These are phyloP conservation scores for Leccinum incarnatum DNA, from an alignment of 768 basidiomycete species.

Conservation along the genomic window DNA sequence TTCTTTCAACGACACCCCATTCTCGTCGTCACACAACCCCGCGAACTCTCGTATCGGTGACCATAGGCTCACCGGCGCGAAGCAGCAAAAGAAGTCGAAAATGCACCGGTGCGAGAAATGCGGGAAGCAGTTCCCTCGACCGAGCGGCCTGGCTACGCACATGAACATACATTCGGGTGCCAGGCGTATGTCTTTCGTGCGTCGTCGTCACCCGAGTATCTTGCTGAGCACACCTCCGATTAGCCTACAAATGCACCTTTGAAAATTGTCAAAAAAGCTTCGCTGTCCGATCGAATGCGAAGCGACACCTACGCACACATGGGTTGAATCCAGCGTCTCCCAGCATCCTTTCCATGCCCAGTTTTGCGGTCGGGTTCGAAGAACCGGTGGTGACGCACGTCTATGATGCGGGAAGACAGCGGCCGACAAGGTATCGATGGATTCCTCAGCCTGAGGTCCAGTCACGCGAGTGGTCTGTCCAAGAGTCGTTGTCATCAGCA, in stretches of 20 bases:
- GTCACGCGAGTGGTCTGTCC: conserved; percentile 29
- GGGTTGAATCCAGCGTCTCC: conserved; percentile 41
- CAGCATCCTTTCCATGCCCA: conserved; percentile 20
- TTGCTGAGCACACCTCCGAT: conserved; percentile 6
- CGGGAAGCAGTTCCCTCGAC: conserved; percentile 46
- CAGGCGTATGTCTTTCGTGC: conserved; percentile 38
- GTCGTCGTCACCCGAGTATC: background rate
- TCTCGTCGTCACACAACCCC: conserved; percentile 14
- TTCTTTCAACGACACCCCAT: conserved; percentile 3
- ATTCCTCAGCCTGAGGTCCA: conserved; percentile 40
- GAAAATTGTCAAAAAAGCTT: conserved; percentile 64
- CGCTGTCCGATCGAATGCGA: conserved; percentile 78
- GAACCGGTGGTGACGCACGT: conserved; percentile 45
- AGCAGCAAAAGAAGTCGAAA: conserved; percentile 39
- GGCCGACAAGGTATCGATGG: conserved; percentile 40
- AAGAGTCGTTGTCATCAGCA: conserved; percentile 7
- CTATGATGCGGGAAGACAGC: conserved; percentile 35
- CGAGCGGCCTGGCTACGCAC: conserved; percentile 50
- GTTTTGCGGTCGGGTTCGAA: conserved; percentile 43
- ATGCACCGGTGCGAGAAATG: conserved; percentile 49
- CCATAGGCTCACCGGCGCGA: conserved; percentile 10
- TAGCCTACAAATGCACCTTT: conserved; percentile 48
- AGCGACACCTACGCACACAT: conserved; percentile 75
- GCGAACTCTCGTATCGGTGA: conserved; percentile 3
- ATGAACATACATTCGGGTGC: conserved; percentile 54